Base-by-base conservation (phyloP, 257 asterid species). In the Gentiana macrophylla region DNA sequence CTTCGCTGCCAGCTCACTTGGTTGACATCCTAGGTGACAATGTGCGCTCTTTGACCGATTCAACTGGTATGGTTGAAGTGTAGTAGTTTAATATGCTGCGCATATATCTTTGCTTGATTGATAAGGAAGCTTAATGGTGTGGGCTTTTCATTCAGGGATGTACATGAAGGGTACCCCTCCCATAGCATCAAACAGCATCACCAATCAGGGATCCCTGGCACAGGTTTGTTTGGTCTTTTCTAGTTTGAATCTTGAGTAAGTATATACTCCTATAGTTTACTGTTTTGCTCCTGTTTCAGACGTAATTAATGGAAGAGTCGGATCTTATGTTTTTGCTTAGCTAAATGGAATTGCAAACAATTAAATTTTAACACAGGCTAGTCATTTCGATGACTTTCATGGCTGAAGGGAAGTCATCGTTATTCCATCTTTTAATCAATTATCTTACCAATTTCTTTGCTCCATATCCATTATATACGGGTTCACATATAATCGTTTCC, bases 121-220 rank as follows among this genome's bases (percentile, higher is more conserved):
- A 47, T 5, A 57, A 58, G 34, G 45, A 53, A 34, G 46, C 35
- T 53, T 57, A 46, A 50, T 37, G 12, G 46, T 64, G 15, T 59
- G 44, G 55, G 51, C 57, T 49, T 76, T 54, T 65, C 53, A 63
- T 74, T 68, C 62, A 91, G 98, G 95, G 58, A 65, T 79, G 82
- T 84, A 91, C 77, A 77, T 76, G 81, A 91, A 84, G 84, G 77
- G 56, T 57, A 91, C 96, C 63, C 95, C 98, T 66, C 94, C 94
- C 41, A 80, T 84, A 55, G 78, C 92, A 66, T 62, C 84, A 13
- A 70, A 82, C 63, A 72, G 59, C 66, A 79, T 56, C 62, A 82
- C 62, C 83, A 83, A 61, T 68, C 95, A 81, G 66, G 91, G 84
- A 67, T 64, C 79, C 51, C 34, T 73, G 63, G 54, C 87, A 56